Evolutionary conservation across 2,329 filamentous ascomycete species (phyloP), one percentile per base, ranked within the genome.

Genomic region (Chrysosporium queenslandicum): DNA sequence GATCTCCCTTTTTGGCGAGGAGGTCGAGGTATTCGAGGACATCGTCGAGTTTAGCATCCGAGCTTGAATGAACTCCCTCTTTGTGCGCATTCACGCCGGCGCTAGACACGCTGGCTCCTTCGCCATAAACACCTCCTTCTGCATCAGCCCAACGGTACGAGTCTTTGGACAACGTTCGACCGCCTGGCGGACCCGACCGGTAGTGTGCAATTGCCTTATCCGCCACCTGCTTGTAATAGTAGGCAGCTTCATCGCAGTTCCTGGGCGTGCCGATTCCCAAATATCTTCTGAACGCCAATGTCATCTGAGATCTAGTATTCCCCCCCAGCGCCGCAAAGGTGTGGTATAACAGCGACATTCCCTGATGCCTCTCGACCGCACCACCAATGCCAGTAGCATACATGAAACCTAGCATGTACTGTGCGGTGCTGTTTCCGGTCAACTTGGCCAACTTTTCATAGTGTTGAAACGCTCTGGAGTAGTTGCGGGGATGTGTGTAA

Each of bases 321-420:
- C 88, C 91, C 51, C 81, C 81, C 58, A 89, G 77, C 0, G 92
- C 92, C 0, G 92, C 91, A 65, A 97, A 92, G 0, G 87, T 94
- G 67, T 98, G 91, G 68, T 96, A 97, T 37, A 97, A 74, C 61
- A 97, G 76, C 2, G 92, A 88, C 68, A 88, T 90, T 9, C 90
- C 90, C 70, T 97, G 92, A 62, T 98, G 86, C 40, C 81, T 79
- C 64, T 86, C 80, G 4, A 95, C 87, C 1, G 83, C 83, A 29
- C 81, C 81, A 14, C 87, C 90, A 53, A 98, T 77, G 0, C 92
- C 92, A 0, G 92, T 98, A 32, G 90, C 90, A 69, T 98, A 91
- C 79, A 95, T 92, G 60, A 98, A 81, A 0, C 87, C 92, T 43
- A 97, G 67, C 91, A 98, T 96, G 69, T 94, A 85, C 67, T 97